phyloP scores from a whole-genome alignment of 2,329 filamentous ascomycete species.

The Fusarium secorum region DNA sequence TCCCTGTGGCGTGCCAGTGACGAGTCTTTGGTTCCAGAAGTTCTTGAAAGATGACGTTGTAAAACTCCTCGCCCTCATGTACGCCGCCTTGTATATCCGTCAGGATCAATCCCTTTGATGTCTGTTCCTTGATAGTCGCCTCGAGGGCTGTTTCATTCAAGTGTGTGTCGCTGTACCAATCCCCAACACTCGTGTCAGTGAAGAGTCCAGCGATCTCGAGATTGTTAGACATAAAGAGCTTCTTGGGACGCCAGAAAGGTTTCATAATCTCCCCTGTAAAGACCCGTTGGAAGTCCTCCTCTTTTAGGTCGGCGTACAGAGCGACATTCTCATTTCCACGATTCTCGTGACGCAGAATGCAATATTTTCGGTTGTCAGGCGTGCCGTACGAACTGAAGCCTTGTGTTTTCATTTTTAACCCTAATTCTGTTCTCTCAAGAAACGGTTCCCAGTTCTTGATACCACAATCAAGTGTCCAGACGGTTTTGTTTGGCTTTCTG shows the following conservation, averaged over 20 bases:
- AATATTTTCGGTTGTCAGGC: conserved; percentile 15
- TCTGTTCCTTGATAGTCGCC: not conserved
- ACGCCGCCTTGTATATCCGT: conserved; percentile 26
- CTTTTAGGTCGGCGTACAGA: not conserved
- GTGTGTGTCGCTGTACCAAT: conserved; percentile 7
- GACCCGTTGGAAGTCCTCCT: not conserved
- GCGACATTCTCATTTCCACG: conserved; percentile 18
- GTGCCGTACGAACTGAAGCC: conserved; percentile 29
- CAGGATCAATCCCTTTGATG: not conserved
- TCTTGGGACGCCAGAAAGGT: conserved; percentile 25
- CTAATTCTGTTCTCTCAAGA: not conserved
- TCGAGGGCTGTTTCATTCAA: not conserved
- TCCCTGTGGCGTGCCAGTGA: conserved; percentile 6
- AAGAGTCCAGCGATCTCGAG: conserved; percentile 25
- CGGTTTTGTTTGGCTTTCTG: not conserved
- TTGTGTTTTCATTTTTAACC: not conserved
- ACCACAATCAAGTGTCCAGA: conserved; percentile 22
- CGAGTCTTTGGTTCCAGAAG: not conserved
- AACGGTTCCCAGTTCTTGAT: not conserved
- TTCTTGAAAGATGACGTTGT: conserved; percentile 25
- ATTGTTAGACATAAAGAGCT: conserved; percentile 27
- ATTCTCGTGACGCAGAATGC: conserved; percentile 28
- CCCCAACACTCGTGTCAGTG: conserved; percentile 18
- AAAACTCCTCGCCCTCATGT: not conserved
- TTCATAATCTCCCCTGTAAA: conserved; percentile 8